These are phyloP conservation scores for Scolecobasidium constrictum DNA, from an alignment of 2,329 filamentous ascomycete species.

Conservation along the genomic window DNA sequence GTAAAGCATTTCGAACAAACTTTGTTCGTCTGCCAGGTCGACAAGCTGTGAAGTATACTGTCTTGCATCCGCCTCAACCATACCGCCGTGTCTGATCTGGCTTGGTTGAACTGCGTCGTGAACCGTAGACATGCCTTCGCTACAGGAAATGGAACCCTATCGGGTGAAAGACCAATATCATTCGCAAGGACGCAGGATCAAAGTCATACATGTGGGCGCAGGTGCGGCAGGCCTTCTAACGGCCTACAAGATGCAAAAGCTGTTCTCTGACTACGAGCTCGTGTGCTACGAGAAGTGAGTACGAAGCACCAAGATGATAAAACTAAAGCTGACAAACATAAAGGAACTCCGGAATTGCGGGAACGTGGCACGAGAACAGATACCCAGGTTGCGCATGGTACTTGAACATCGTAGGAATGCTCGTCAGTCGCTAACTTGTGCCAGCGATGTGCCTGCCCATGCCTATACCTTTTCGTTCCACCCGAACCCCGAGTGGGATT, in stretches of 20 bases:
- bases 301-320: background rate
- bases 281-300: conserved; percentile 4
- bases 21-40: too few relatives aligned
- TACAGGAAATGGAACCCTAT: background rate
- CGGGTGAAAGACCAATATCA: background rate
- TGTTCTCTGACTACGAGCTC: conserved; percentile 1
- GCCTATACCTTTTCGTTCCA: conserved; percentile 59
- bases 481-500: conserved; percentile 57
- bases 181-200: background rate
- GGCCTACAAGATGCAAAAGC: conserved; percentile 3
- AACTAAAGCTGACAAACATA: background rate
- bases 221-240: conserved; percentile 1
- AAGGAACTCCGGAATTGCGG: background rate
- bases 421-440: conserved; percentile 8
- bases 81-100: too few relatives aligned
- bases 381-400: conserved; percentile 24
- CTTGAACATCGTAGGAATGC: too few relatives aligned
- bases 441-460: conserved; percentile 36
- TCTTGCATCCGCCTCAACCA: too few relatives aligned
- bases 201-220: conserved; percentile 1
- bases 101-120: too few relatives aligned
- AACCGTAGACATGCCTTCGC: background rate
- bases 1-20: too few relatives aligned
- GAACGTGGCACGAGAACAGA: conserved; percentile 5
- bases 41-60: too few relatives aligned